Base-by-base conservation (phyloP, 2,329 filamentous ascomycete genomes). In the Cadophora sp. region DNA sequence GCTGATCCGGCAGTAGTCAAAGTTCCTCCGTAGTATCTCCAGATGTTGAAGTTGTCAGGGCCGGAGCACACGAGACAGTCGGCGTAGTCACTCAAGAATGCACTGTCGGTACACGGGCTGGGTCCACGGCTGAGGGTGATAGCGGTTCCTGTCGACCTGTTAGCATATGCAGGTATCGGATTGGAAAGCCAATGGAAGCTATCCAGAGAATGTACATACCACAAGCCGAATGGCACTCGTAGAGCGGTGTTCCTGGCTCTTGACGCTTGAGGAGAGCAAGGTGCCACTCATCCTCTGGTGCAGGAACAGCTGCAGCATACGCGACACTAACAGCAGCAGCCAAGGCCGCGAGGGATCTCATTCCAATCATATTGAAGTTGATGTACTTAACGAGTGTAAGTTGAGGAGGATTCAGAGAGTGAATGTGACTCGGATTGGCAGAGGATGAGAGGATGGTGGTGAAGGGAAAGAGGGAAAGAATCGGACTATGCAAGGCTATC, bases 1-100 rank as follows among this genome's bases (percentile, higher is more conserved):
- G 27, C 30, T 2, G 62, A 64, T 20, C 53, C 71, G 33, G 56
- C 64, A 18, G 62, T 61, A 7, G 66, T 62, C 33, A 72, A 60
- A n/a, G 60, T 66, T 8, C 22, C 51, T 45, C 71, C 71, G 45
- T 72, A 72, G 41, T 68, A 69, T 47, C 30, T 59, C 71, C 72
- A 73, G 60, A 73, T 73, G 39, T 73, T 62, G 6, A 62, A 36
- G 59, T 72, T 67, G 48, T 70, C 67, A 9, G 70, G 67, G 16
- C 71, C 72, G 47, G 72, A 64, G 24, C 72, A 73, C 8, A 45
- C 36, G 18, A 73, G 66, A 45, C 69, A 73, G 18, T 66, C 67
- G 1, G 45, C 62, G 51, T 73, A 73, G 62, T 69, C 70, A 7
- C 51, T 53, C 22, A 65, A 45, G 60, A 73, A 73, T 24, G 63